Conservation (phyloP, 371 early-diverging fungal species). For the Syncephalastrum monosporum region DNA sequence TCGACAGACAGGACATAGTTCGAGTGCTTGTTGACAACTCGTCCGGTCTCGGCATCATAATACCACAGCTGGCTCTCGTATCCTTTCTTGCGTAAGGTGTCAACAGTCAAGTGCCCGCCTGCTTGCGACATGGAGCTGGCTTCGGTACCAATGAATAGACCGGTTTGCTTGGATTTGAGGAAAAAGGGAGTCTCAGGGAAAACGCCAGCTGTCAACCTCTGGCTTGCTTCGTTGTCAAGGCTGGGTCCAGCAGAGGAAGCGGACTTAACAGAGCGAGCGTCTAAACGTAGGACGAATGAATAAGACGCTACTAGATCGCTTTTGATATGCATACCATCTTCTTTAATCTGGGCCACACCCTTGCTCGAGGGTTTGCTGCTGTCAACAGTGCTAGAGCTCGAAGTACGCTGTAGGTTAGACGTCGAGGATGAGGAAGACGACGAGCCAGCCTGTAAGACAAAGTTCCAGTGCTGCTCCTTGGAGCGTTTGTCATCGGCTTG, state of each 20-base stretch:
- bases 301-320: not conserved
- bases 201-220: constrained; percentile 27
- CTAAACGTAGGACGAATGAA: constrained; percentile 13
- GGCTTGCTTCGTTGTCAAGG: constrained; percentile 30
- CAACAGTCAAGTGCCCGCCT: constrained; percentile 32
- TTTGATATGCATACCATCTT: constrained; percentile 29
- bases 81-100: constrained; percentile 27
- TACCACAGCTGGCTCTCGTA: constrained; percentile 56
- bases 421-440: constrained; percentile 20
- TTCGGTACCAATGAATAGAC: constrained; percentile 36
- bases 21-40: constrained; percentile 48
- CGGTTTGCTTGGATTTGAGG: constrained; percentile 36
- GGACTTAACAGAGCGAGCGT: constrained; percentile 35
- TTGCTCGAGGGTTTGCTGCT: constrained; percentile 17
- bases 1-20: constrained; percentile 53
- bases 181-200: constrained; percentile 45
- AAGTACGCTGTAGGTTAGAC: constrained; percentile 7
- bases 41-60: constrained; percentile 35
- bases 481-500: constrained; percentile 39
- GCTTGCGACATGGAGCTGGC: constrained; percentile 13
- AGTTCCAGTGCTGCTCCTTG: constrained; percentile 52
- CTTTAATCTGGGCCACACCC: constrained; percentile 31
- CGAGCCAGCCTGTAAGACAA: constrained; percentile 30
- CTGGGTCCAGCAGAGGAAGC: constrained; percentile 28
- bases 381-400: constrained; percentile 17